A percentile compares a stretch with the other conserved stretches of the same genome.
phyloP scores from a whole-genome alignment of 305 asterid genomes.

The Solanum hybrid region DNA sequence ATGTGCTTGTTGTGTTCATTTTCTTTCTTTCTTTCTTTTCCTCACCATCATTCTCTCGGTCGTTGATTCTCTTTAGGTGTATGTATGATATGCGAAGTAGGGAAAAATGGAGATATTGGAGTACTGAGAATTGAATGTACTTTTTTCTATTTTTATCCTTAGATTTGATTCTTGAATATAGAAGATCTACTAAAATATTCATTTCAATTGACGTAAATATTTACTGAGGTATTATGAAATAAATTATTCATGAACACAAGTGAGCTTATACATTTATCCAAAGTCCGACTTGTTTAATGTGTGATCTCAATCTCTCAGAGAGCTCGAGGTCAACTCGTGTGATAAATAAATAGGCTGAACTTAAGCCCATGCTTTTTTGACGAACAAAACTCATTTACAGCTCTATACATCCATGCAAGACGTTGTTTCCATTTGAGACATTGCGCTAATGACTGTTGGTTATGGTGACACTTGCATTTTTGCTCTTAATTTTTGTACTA shows the following conservation, averaged over 20 bases:
- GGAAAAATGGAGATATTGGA: neutral
- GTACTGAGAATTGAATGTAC: neutral
- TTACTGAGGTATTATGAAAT: neutral
- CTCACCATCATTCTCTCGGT: neutral
- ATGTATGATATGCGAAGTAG: neutral
- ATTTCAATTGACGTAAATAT: neutral
- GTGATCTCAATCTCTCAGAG: neutral
- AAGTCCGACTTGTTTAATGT: neutral
- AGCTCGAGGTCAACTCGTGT: neutral
- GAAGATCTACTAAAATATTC: neutral
- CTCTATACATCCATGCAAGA: neutral
- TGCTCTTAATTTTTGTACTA: slow-evolving; percentile 4
- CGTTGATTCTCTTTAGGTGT: neutral
- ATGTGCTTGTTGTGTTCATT: neutral
- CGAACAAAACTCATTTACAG: neutral
- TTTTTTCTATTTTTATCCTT: neutral
- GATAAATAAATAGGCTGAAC: neutral
- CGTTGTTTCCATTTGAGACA: neutral
- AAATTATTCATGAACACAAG: neutral
- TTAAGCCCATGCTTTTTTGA: neutral
- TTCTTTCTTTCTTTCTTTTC: neutral
- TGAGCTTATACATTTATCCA: neutral
- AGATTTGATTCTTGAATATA: neutral
- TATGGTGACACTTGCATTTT: slow-evolving; percentile 4
- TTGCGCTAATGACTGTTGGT: neutral